Percentiles rank a stretch among this genome's conserved stretches.
Conservation (phyloP, 1,284 basidiomycete genomes). For the Ganoderma lucidum region DNA sequence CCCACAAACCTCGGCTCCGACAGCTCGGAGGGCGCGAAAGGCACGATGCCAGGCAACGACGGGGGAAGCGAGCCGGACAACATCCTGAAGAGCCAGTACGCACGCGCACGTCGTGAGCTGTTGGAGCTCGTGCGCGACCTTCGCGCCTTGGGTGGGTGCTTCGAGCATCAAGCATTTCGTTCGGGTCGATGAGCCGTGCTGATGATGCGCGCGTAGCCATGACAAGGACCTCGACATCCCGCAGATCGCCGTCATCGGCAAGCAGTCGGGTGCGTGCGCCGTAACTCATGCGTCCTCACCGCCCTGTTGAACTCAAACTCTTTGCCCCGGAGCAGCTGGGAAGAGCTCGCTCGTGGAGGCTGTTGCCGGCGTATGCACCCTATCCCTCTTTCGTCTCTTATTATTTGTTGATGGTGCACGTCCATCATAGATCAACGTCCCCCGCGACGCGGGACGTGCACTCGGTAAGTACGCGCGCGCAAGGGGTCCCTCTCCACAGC, state of each 20-base stretch:
- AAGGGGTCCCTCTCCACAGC: background rate
- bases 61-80: background rate
- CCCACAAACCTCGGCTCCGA: too few relatives aligned
- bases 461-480: slow-evolving; percentile 46
- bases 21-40: background rate
- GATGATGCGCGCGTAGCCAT: slow-evolving; percentile 20
- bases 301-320: background rate
- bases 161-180: background rate
- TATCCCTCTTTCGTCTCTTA: background rate
- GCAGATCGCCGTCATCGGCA: slow-evolving; percentile 38
- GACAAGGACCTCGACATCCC: slow-evolving; percentile 31
- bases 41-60: too few relatives aligned
- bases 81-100: slow-evolving; percentile 47
- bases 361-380: slow-evolving; percentile 56
- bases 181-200: background rate
- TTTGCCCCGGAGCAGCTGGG: slow-evolving; percentile 48
- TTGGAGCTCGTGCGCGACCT: slow-evolving; percentile 56
- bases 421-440: slow-evolving; percentile 60
- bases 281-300: background rate
- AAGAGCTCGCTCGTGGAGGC: slow-evolving; percentile 54
- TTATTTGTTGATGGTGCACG: too few relatives aligned
- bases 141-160: slow-evolving; percentile 48
- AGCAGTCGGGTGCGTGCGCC: slow-evolving; percentile 42
- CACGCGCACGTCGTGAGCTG: slow-evolving; percentile 51
- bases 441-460: slow-evolving; percentile 66